Base-by-base conservation (phyloP, 2,329 filamentous ascomycete species). In the Pleomassaria siparia region DNA sequence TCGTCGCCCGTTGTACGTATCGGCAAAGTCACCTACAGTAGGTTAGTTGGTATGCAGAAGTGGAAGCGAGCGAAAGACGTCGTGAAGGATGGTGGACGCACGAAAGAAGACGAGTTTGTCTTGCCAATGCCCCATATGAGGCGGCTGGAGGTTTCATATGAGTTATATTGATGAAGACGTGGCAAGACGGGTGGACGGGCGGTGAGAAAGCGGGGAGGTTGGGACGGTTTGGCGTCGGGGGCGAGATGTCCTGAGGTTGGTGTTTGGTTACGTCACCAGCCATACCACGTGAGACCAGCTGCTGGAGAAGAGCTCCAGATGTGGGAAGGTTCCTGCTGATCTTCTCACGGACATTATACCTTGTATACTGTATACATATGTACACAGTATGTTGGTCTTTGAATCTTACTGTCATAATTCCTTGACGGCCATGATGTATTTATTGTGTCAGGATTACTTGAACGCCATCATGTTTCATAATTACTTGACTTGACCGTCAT, bases 1-100 rank as follows among this genome's bases (percentile, higher is more conserved):
- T 63, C 68, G 62, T 58, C 68, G 60, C 63, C 64, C 54, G 56
- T 69, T 68, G 62, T 77, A 77, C 36, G 76, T 67, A 62, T 77
- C 78, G 36, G 76, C 76, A 60, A 71, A 71, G 51, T 71, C 67
- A 30, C 29, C 29, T 30, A n/a, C 6, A 30, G 13, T n/a, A 13
- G 12, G 12, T 30, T n/a, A 30, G 29, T 7, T 5, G 15, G 29
- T 6, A n/a, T n/a, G 12, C 29, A 13, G 29, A 30, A 30, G 16
- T 6, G 32, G 29, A 12, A 26, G 29, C 29, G 29, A n/a, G 29
- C 12, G 13, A 30, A 11, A 13, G 8, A 30, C n/a, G n/a, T n/a
- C n/a, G n/a, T n/a, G n/a, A n/a, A n/a, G n/a, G n/a, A n/a, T n/a
- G n/a, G n/a, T n/a, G 8, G 5, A 9, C 13, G 29, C 25, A 66